Conservation (phyloP, 257 asterid genomes). For the Capsicum rhomboideum region DNA sequence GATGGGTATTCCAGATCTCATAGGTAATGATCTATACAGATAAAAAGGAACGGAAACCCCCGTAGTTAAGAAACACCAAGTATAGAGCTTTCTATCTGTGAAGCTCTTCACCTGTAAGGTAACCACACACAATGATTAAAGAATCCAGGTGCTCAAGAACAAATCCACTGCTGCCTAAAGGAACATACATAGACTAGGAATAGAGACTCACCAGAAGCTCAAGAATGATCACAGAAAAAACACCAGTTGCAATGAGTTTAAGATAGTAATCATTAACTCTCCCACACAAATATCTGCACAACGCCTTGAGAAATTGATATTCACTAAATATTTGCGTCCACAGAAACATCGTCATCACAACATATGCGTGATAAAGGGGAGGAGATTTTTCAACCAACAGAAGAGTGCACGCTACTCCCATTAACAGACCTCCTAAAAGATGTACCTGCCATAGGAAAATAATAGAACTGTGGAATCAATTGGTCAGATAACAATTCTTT, state of each 20-base stretch:
- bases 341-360: conserved; percentile 74
- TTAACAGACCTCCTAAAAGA: conserved; percentile 48
- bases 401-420: conserved; percentile 45
- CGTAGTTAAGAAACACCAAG: conserved; percentile 74
- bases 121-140: conserved; percentile 4
- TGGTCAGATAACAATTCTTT: not conserved
- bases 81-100: conserved; percentile 70
- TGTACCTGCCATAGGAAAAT: conserved; percentile 43
- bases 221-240: conserved; percentile 60
- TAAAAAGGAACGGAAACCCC: conserved; percentile 64
- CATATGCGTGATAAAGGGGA: conserved; percentile 86
- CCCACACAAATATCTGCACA: conserved; percentile 45
- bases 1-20: conserved; percentile 49
- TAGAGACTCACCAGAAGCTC: conserved; percentile 71
- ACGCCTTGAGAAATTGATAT: conserved; percentile 54
- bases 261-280: conserved; percentile 38
- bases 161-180: conserved; percentile 4
- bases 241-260: conserved; percentile 36
- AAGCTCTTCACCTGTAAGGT: conserved; percentile 79
- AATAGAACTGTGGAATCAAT: not conserved
- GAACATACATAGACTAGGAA: conserved; percentile 1
- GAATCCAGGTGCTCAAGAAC: conserved; percentile 6
- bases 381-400: conserved; percentile 80
- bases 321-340: conserved; percentile 84
- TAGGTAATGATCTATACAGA: conserved; percentile 44